Percentiles rank a stretch among this genome's conserved stretches.
phyloP scores from a whole-genome alignment of 805 yeast genomes.

The Metschnikowia kofuensis region DNA sequence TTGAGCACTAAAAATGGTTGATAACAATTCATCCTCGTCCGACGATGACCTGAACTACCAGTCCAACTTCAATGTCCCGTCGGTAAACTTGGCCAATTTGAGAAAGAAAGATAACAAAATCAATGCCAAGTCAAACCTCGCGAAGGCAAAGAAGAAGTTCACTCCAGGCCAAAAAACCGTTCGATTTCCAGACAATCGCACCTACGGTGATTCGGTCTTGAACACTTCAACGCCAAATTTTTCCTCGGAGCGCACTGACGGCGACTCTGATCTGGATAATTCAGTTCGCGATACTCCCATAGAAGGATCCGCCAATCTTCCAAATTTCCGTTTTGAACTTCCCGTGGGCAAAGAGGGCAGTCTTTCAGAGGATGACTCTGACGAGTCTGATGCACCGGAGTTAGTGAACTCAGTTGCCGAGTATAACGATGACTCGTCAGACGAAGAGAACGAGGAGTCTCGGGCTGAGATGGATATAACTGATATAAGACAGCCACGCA shows the following conservation, averaged over 20 bases:
- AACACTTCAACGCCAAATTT: conserved; percentile 24
- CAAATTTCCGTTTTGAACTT: conserved; percentile 13
- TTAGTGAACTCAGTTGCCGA: conserved; percentile 5
- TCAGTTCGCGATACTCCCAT: conserved; percentile 6
- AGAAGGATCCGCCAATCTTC: conserved; percentile 9
- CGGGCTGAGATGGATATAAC: conserved; percentile 16
- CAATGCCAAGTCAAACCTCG: conserved; percentile 16
- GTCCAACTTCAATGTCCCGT: conserved; percentile 32
- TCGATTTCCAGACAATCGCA: conserved; percentile 28
- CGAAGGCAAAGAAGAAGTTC: conserved; percentile 22
- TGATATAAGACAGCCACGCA: conserved; percentile 10
- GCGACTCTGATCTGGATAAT: conserved; percentile 19
- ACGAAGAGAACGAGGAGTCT: conserved; percentile 9
- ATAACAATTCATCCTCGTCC: conserved; percentile 20
- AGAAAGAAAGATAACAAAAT: conserved; percentile 15
- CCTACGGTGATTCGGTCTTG: conserved; percentile 26
- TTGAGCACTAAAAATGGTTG: background rate
- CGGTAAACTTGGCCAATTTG: conserved; percentile 28
- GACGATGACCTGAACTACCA: conserved; percentile 29
- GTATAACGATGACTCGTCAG: conserved; percentile 18
- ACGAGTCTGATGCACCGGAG: conserved; percentile 9
- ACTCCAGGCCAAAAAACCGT: conserved; percentile 22
- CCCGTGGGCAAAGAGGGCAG: conserved; percentile 4
- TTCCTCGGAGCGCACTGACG: conserved; percentile 6
- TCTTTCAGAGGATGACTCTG: conserved; percentile 5